A percentile compares a stretch with the other conserved stretches of the same genome.
These are phyloP conservation scores for Apophysomyces trapeziformis DNA, from an alignment of 371 early-diverging fungal genomes.

Conservation along the genomic window DNA sequence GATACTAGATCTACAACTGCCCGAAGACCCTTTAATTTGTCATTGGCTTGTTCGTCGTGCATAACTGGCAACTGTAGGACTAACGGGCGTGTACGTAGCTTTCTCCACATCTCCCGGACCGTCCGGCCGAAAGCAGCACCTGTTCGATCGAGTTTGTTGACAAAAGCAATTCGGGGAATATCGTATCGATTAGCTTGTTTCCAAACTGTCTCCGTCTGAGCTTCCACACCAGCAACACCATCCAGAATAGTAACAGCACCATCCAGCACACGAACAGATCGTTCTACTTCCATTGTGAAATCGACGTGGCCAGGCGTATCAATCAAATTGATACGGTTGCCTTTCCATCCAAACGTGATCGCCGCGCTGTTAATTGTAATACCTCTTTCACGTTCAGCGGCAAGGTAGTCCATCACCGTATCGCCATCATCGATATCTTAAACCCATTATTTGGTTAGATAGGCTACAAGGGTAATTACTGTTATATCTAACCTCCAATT, in stretches of 20 bases:
- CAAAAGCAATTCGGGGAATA: constrained; percentile 86
- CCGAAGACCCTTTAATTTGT: constrained; percentile 36
- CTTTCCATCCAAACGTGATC: constrained; percentile 91
- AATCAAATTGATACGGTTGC: constrained; percentile 87
- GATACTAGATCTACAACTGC: constrained; percentile 82
- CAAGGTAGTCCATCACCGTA: constrained; percentile 94
- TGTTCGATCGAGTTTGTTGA: constrained; percentile 94
- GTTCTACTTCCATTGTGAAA: constrained; percentile 96
- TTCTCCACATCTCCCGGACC: constrained; percentile 64
- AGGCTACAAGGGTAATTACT: neutral
- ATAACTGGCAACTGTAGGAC: constrained; percentile 77
- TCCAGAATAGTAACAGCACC: constrained; percentile 93
- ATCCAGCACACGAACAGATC: constrained; percentile 89
- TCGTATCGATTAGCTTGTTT: constrained; percentile 83
- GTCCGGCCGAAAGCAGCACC: constrained; percentile 77
- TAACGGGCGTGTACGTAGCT: constrained; percentile 72
- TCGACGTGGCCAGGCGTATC: constrained; percentile 98
- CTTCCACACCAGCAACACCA: constrained; percentile 96
- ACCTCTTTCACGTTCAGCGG: constrained; percentile 90
- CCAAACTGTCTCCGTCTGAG: constrained; percentile 97
- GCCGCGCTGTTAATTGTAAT: constrained; percentile 96
- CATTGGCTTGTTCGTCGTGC: constrained; percentile 45
- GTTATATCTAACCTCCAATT: constrained; percentile 70
- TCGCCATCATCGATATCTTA: constrained; percentile 89
- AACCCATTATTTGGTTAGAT: neutral